These are phyloP conservation scores for Boletus smithii DNA, from an alignment of 1,284 basidiomycete genomes.

Conservation along the genomic window DNA sequence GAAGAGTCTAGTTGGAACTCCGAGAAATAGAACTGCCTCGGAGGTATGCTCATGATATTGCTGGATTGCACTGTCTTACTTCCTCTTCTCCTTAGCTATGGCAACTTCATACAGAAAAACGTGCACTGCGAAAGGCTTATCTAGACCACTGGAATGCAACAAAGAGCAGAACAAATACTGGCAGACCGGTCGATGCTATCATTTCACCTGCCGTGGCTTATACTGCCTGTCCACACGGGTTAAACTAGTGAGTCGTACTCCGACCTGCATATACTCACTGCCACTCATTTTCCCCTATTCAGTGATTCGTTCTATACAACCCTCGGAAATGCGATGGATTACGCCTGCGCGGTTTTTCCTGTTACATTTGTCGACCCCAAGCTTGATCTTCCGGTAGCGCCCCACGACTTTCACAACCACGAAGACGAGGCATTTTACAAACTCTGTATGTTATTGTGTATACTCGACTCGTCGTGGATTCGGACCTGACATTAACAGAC, in stretches of 20 bases:
- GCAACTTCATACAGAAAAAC: constrained; percentile 52
- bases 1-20: constrained; percentile 26
- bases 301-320: constrained; percentile 52
- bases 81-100: constrained; percentile 40
- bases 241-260: constrained; percentile 39
- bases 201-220: constrained; percentile 56
- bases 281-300: constrained; percentile 26
- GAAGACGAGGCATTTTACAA: constrained; percentile 54
- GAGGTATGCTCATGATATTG: constrained; percentile 17
- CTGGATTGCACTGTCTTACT: constrained; percentile 17
- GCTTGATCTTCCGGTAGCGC: constrained; percentile 43
- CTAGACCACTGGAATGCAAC: constrained; percentile 61
- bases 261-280: neutral
- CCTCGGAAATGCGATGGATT: constrained; percentile 70
- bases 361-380: constrained; percentile 56
- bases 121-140: constrained; percentile 48
- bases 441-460: constrained; percentile 45
- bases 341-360: constrained; percentile 63
- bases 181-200: constrained; percentile 63
- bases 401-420: constrained; percentile 47
- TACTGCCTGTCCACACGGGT: constrained; percentile 55
- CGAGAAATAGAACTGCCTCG: constrained; percentile 20
- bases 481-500: constrained; percentile 39
- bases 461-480: neutral
- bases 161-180: constrained; percentile 47